These are phyloP conservation scores for Rhipidocladum racemiflorum DNA, from an alignment of 176 grass and related monocot genomes.

Conservation along the genomic window DNA sequence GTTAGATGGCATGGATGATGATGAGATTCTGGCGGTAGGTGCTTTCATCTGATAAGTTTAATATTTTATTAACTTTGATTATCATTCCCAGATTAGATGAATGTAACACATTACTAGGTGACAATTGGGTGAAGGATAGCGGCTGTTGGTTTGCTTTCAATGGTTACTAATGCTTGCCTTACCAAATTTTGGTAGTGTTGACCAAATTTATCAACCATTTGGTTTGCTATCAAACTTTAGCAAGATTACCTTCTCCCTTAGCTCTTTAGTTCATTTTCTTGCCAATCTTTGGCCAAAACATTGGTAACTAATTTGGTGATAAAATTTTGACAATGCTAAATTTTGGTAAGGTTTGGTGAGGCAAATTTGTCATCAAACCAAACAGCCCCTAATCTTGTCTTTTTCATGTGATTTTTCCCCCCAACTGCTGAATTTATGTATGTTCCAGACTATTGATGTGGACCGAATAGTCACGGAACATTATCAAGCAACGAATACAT, in stretches of 20 bases:
- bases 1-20: conserved; percentile 62
- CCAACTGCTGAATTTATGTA: conserved; percentile 31
- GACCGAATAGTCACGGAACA: conserved; percentile 95
- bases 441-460: conserved; percentile 78
- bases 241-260: too few species aligned
- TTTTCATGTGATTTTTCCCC: background rate
- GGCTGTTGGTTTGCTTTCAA: too few species aligned
- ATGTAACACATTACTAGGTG: background rate
- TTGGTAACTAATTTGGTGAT: too few species aligned
- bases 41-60: background rate
- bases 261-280: too few species aligned
- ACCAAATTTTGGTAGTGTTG: too few species aligned
- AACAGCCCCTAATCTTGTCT: background rate
- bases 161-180: too few species aligned
- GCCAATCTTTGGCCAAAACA: too few species aligned
- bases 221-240: too few species aligned
- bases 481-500: conserved; percentile 65
- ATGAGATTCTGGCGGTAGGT: conserved; percentile 78
- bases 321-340: too few species aligned
- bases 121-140: background rate
- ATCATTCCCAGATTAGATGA: conserved; percentile 12
- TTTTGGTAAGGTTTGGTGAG: too few species aligned
- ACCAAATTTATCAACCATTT: too few species aligned
- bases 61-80: conserved; percentile 4
- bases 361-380: too few species aligned